Evolutionary conservation across 1,284 basidiomycete genomes (phyloP).

Genomic region (Fistulinella cinereoalba): DNA sequence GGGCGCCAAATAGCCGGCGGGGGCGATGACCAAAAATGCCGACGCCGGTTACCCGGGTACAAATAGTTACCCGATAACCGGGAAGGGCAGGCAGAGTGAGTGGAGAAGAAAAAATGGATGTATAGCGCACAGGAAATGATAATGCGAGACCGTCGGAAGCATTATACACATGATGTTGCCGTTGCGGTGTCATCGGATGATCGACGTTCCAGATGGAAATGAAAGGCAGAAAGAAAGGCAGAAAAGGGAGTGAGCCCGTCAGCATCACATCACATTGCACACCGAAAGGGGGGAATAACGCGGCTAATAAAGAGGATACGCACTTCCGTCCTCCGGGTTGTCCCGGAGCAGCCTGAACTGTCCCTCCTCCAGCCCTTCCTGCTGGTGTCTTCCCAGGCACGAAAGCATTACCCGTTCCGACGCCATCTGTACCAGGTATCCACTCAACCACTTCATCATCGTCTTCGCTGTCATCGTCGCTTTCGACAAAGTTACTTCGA

Average conservation of each 20-base stretch:
- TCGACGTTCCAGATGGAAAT: neutral
- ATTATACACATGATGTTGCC: too few species aligned
- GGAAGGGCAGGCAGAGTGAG: neutral
- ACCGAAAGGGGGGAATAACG: neutral
- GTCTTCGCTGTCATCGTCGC: slow-evolving; percentile 33
- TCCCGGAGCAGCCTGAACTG: slow-evolving; percentile 9
- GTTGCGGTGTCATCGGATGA: too few species aligned
- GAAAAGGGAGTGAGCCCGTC: slow-evolving; percentile 5
- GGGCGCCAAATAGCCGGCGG: slow-evolving; percentile 10
- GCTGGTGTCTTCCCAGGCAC: too few species aligned
- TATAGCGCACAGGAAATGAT: slow-evolving; percentile 1
- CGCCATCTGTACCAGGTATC: slow-evolving; percentile 11
- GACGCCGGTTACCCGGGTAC: slow-evolving; percentile 9
- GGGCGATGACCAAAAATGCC: slow-evolving; percentile 1
- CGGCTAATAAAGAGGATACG: slow-evolving; percentile 11
- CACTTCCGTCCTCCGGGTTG: slow-evolving; percentile 27
- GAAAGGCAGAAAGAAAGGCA: neutral
- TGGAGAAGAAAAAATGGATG: neutral
- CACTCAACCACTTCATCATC: slow-evolving; percentile 29
- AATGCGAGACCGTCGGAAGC: neutral
- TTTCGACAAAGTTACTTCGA: slow-evolving; percentile 15
- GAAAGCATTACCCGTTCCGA: neutral
- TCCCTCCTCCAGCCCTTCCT: slow-evolving; percentile 12
- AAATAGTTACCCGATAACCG: slow-evolving; percentile 10
- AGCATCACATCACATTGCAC: slow-evolving; percentile 13